Evolutionary conservation across 106 monocot species (phyloP), one percentile per base, ranked within the genome.

Genomic region (Platanthera zijinensis): DNA sequence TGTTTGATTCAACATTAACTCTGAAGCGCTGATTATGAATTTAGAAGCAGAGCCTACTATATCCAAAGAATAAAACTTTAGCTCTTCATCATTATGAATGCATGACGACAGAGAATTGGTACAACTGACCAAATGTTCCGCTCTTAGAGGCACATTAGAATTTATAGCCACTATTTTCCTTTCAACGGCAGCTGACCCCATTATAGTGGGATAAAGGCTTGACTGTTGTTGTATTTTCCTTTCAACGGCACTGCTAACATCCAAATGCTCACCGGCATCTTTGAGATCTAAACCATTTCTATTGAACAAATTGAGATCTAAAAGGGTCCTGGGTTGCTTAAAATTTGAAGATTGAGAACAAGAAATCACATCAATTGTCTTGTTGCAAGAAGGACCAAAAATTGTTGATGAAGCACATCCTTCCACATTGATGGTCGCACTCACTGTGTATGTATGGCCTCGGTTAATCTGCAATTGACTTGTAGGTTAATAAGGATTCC

Each of bases 321-420:
- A 82, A 79, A 83, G 83, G 78, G 22, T 82, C 69, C 88, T 90
- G 52, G 84, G 68, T 47, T 80, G 73, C 17, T 69, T 81, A 47
- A 52, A 47, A 62, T n/a, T 73, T 15, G 51, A 63, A 79, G 86
- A 72, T 73, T 82, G 84, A 52, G 76, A 79, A 85, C 97, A 97
- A 73, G 84, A 79, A 64, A 88, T 79, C 77, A 78, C 69, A 82
- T 84, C 69, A 51, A 94, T 77, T 61, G 85, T 86, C 75, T 80
- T 90, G 75, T 97, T 92, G 84, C 94, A 97, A 52, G 84, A 80
- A 50, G 81, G 84, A 73, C 94, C 97, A 86, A 85, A 91, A 12
- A 84, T 45, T 52, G 87, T 68, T 72, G 88, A 83, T 59, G 74
- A 73, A 13, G 78, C 77, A 61, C 97, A 97, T 74, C 84, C 88